Conservation (phyloP, 148 eudicot genomes). For the Silene conica region DNA sequence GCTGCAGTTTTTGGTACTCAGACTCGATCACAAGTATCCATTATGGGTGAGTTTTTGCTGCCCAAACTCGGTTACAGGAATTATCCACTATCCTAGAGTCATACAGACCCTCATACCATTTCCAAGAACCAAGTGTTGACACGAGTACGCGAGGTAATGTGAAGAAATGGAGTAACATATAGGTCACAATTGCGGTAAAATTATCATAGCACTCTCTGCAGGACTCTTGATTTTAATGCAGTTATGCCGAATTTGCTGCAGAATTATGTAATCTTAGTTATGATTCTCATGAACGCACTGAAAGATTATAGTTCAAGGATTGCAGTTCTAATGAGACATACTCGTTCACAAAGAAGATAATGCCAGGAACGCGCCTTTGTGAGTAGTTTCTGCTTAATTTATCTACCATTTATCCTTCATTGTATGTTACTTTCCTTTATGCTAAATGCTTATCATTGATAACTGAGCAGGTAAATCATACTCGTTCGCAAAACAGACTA, state of each 20-base stretch:
- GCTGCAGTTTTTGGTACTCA: no score
- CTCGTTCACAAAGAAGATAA: no score
- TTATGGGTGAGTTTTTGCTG: no score
- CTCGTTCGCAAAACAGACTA: no score
- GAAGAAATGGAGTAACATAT: no score
- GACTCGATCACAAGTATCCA: no score
- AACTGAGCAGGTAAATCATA: no score
- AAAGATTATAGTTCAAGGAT: not conserved
- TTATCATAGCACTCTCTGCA: not conserved
- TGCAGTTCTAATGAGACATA: not conserved
- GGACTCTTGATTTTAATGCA: not conserved
- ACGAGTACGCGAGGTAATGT: no score
- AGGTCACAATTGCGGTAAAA: not conserved
- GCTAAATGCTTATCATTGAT: not conserved
- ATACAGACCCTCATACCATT: no score
- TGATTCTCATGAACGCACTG: not conserved
- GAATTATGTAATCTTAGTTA: not conserved
- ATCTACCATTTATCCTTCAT: not conserved
- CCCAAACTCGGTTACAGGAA: no score
- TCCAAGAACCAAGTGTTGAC: no score
- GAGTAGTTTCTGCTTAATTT: conserved; percentile 4
- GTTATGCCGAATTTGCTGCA: not conserved
- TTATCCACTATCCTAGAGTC: no score
- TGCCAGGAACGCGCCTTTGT: not conserved
- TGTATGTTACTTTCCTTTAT: not conserved